Evolutionary conservation across 1,139 yeast genomes (phyloP), one percentile per base, ranked within the genome.

Genomic region (Meyerozyma smithsonii): DNA sequence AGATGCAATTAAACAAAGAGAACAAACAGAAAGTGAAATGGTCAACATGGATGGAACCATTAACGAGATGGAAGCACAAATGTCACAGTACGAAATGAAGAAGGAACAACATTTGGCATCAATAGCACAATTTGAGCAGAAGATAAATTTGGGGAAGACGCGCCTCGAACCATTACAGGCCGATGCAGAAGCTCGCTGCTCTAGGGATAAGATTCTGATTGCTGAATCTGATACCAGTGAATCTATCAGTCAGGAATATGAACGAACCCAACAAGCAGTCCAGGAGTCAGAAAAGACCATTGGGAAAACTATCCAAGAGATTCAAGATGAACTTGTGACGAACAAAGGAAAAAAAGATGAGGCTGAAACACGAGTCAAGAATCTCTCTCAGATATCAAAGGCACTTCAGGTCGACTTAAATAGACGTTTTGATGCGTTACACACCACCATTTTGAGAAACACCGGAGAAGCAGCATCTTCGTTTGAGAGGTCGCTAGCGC

Each of bases 401-500:
- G 49, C 49, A 11, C 49, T 72, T 25, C 58, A 54, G 21, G 49
- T 51, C 2, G 73, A 67, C 38, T 60, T 82, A 32, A 64, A 66
- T 36, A 66, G 66, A 7, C 69, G 92, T 52, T 56, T 74, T 25
- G 66, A 66, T 30, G 74, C 77, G 39, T 65, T 81, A 40, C 65
- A 70, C 35, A 69, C 72, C 15, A 72, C 82, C 0, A 71, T 69
- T 19, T 48, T 52, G 8, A 54, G 57, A 28, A 56, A 59, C 17
- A 57, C 64, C 15, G 52, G 56, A n/a, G 62, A 65, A 39, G 73
- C 74, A 1, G 56, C 58, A 20, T 51, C 58, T 32, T 64, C 74
- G 6, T 84, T 84, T 55, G 79, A 78, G 48, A 64, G 70, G 35
- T 77, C 88, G 0, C 61, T 84, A 47, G 75, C 71, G 36, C 63